Base-by-base conservation (phyloP, 140 eudicot genomes). In the Eryngium alpinum region DNA sequence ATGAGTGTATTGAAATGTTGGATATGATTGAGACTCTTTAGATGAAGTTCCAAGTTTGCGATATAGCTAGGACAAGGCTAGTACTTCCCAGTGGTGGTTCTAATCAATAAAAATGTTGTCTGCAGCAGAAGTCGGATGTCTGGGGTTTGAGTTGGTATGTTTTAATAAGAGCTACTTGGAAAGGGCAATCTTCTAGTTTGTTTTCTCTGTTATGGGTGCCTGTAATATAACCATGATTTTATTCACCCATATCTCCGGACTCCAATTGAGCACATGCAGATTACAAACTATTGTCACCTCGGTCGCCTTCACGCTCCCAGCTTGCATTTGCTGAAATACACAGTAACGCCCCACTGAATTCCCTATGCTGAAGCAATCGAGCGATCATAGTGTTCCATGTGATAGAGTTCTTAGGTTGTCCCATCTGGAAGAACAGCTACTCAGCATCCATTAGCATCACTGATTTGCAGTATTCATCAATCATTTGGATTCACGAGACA, bases 1-100 rank as follows among this genome's bases (percentile, higher is more conserved):
- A 81, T 7, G 98, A 94, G 80, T 92, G 98, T 84, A 85, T 94
- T 24, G 97, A 94, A 79, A 85, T 91, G 56, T 79, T 94, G 88
- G 95, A 92, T 49, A 86, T 84, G 81, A 80, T 83, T 49, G 98
- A 97, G n/a, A 92, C 94, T n/a, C 93, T 90, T 6, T 87, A 34
- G 4, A 88, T 89, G 65, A 94, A 89, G 77, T 89, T 94, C 77
- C 89, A 89, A 49, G 94, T 94, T 56, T 92, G 93, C 17, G 98
- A 94, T 81, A 85, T 82, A 12, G 67, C 86, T 50, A 7, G 46
- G 46, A 38, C 46, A 38, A 38, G 7, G 46, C 46, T 38, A 38
- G 49, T 32, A 0, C 28, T 72, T 46, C 77, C 79, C 9, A 86
- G 85, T 85, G 97, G 98, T 2, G 92, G 98, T 86, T 92, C 94